These are phyloP conservation scores for Ephemerocybe angulata DNA, from an alignment of 768 basidiomycete species.

Conservation along the genomic window DNA sequence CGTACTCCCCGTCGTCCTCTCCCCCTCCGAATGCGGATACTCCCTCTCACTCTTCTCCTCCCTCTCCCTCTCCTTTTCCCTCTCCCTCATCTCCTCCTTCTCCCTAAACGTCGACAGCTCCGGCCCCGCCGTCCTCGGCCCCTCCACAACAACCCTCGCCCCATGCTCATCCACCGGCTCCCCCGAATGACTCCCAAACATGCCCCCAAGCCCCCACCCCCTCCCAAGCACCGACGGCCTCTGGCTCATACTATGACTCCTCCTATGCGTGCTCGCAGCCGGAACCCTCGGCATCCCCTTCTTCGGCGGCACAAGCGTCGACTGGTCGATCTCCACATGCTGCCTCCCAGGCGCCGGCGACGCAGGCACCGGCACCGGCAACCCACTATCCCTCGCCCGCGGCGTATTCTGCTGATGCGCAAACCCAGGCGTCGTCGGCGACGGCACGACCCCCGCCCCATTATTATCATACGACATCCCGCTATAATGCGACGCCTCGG, in stretches of 20 bases:
- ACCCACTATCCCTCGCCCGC: slow-evolving; percentile 62
- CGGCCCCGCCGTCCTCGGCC: slow-evolving; percentile 64
- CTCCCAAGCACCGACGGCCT: slow-evolving; percentile 51
- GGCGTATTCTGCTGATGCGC: slow-evolving; percentile 58
- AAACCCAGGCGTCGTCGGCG: slow-evolving; percentile 60
- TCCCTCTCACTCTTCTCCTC: slow-evolving; percentile 25
- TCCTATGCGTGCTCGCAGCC: slow-evolving; percentile 71
- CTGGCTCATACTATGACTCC: slow-evolving; percentile 83
- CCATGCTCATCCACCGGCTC: slow-evolving; percentile 37
- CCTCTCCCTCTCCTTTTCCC: slow-evolving; percentile 27
- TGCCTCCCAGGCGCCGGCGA: slow-evolving; percentile 15
- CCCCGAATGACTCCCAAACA: slow-evolving; percentile 46
- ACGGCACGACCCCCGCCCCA: slow-evolving; percentile 45
- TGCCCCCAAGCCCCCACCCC: slow-evolving; percentile 47
- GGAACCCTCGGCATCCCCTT: slow-evolving; percentile 58
- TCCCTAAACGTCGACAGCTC: slow-evolving; percentile 55
- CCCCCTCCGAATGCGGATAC: slow-evolving; percentile 17
- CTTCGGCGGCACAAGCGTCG: slow-evolving; percentile 18
- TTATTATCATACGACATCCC: slow-evolving; percentile 74
- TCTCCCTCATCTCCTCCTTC: slow-evolving; percentile 29
- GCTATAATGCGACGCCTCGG: slow-evolving; percentile 77
- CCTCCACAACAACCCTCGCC: slow-evolving; percentile 24
- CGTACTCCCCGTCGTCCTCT: slow-evolving; percentile 20
- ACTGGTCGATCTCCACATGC: slow-evolving; percentile 31
- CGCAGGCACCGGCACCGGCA: slow-evolving; percentile 21